These are phyloP conservation scores for Starmerella apicola DNA, from an alignment of 805 yeast genomes.

Conservation along the genomic window DNA sequence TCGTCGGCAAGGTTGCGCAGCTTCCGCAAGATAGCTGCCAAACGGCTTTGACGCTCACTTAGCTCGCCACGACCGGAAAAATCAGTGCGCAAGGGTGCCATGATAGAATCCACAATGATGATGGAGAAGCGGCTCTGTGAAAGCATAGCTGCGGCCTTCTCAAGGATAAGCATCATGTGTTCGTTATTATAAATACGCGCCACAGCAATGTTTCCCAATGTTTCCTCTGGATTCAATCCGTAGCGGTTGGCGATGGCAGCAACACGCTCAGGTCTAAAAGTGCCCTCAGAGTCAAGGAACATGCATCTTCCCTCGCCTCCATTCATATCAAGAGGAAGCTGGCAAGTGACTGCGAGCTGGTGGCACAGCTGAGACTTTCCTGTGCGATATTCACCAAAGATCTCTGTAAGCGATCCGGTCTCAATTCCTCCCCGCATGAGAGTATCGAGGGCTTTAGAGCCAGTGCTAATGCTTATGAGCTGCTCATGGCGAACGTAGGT, in stretches of 20 bases:
- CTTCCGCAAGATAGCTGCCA: slow-evolving; percentile 83
- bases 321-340: slow-evolving; percentile 89
- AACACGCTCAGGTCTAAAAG: slow-evolving; percentile 84
- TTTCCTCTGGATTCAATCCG: slow-evolving; percentile 84
- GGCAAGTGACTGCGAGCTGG: slow-evolving; percentile 93
- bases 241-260: slow-evolving; percentile 83
- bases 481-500: slow-evolving; percentile 82
- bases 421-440: slow-evolving; percentile 93
- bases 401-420: slow-evolving; percentile 92
- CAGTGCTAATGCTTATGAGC: slow-evolving; percentile 86
- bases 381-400: slow-evolving; percentile 94
- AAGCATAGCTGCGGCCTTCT: slow-evolving; percentile 93
- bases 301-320: slow-evolving; percentile 98
- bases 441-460: slow-evolving; percentile 87
- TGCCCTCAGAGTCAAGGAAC: slow-evolving; percentile 93
- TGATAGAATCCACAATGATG: slow-evolving; percentile 89
- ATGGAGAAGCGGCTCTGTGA: slow-evolving; percentile 81
- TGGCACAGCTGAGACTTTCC: slow-evolving; percentile 97
- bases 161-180: slow-evolving; percentile 76
- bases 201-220: slow-evolving; percentile 92
- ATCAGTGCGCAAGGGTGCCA: slow-evolving; percentile 93
- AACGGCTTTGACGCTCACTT: slow-evolving; percentile 87
- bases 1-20: slow-evolving; percentile 92
- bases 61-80: slow-evolving; percentile 91
- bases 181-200: slow-evolving; percentile 97